Conservation (phyloP, 2,329 filamentous ascomycete genomes). For the Phialophora chinensis region DNA sequence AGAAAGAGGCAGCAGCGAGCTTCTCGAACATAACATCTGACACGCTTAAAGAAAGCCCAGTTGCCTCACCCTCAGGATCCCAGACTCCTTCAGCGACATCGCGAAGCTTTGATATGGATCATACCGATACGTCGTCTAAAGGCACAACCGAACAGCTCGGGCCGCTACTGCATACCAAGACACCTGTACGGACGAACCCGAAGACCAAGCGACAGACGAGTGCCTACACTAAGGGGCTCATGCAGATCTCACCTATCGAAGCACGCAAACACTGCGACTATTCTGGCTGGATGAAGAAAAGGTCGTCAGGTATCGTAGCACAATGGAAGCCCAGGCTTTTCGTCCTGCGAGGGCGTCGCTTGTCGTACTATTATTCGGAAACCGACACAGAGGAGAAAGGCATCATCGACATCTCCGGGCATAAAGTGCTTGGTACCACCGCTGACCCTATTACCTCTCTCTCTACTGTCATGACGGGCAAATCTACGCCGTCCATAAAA, state of each 20-base stretch:
- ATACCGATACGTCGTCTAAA: slow-evolving; percentile 65
- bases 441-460: slow-evolving; percentile 88
- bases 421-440: slow-evolving; percentile 92
- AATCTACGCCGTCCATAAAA: slow-evolving; percentile 45
- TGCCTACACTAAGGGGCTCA: slow-evolving; percentile 85
- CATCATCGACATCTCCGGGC: slow-evolving; percentile 95
- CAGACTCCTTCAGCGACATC: slow-evolving; percentile 67
- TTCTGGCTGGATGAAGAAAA: slow-evolving; percentile 99
- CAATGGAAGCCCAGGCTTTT: slow-evolving; percentile 99
- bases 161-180: slow-evolving; percentile 55
- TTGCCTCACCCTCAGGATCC: slow-evolving; percentile 73
- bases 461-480: slow-evolving; percentile 85
- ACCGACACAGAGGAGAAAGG: slow-evolving; percentile 91
- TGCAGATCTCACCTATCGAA: slow-evolving; percentile 79
- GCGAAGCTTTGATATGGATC: slow-evolving; percentile 80
- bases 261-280: slow-evolving; percentile 89
- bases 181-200: slow-evolving; percentile 52
- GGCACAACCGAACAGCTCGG: slow-evolving; percentile 53
- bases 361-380: slow-evolving; percentile 97
- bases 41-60: slow-evolving; percentile 58
- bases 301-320: slow-evolving; percentile 92
- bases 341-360: slow-evolving; percentile 83
- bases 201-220: slow-evolving; percentile 94
- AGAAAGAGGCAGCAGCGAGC: slow-evolving; percentile 55
- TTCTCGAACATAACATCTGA: slow-evolving; percentile 50